Evolutionary conservation across 805 yeast species (phyloP).

Genomic region (Yarrowia sp.): DNA sequence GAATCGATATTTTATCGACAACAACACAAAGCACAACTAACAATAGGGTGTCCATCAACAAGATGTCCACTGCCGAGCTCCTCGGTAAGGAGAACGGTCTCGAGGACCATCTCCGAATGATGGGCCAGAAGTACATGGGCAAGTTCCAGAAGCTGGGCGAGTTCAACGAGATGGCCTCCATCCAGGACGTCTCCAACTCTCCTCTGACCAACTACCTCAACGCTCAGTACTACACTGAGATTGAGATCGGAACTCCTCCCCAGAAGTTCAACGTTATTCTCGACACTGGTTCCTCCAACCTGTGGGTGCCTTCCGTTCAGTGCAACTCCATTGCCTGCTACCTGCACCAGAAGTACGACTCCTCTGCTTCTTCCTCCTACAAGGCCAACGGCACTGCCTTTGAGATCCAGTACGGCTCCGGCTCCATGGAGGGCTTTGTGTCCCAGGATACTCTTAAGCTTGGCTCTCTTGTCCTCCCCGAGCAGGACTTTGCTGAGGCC

Average conservation of each 20-base stretch:
- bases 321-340: constrained; percentile 94
- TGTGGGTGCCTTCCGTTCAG: constrained; percentile 91
- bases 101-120: constrained; percentile 49
- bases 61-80: constrained; percentile 56
- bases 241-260: constrained; percentile 87
- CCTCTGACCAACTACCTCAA: constrained; percentile 92
- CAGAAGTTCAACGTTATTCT: constrained; percentile 90
- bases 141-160: constrained; percentile 41
- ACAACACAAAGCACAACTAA: constrained; percentile 29
- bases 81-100: constrained; percentile 46
- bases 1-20: too few relatives aligned
- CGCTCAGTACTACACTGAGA: constrained; percentile 95
- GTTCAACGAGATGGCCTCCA: constrained; percentile 36
- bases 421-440: constrained; percentile 86
- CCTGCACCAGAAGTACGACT: constrained; percentile 89
- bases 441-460: constrained; percentile 79
- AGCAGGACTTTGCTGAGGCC: constrained; percentile 96
- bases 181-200: constrained; percentile 56
- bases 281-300: constrained; percentile 94
- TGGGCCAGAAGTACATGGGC: constrained; percentile 61
- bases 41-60: constrained; percentile 58
- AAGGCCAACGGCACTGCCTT: constrained; percentile 84
- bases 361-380: constrained; percentile 75
- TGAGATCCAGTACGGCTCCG: constrained; percentile 87
- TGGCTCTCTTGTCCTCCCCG: constrained; percentile 80